Evolutionary conservation across 1,284 basidiomycete species (phyloP).

Genomic region (Fomitopsis pinicola): DNA sequence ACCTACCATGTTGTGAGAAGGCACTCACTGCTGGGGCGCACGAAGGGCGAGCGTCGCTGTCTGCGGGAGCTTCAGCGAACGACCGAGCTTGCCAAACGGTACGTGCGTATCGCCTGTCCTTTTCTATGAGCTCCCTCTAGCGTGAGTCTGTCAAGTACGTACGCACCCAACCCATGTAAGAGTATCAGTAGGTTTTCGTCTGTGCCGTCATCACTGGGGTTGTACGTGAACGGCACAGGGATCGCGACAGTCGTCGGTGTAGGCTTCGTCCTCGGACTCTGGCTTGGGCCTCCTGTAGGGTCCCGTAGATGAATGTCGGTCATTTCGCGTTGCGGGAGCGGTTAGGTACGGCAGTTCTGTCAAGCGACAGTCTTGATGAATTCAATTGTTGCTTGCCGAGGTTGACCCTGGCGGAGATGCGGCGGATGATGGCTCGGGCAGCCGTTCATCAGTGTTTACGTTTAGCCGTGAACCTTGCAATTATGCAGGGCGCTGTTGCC

Average conservation of each 20-base stretch:
- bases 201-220: slow-evolving; percentile 70
- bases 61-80: slow-evolving; percentile 76
- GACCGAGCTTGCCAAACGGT: slow-evolving; percentile 74
- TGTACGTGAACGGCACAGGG: slow-evolving; percentile 58
- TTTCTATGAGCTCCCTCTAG: background rate
- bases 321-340: background rate
- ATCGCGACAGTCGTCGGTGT: slow-evolving; percentile 44
- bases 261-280: slow-evolving; percentile 42
- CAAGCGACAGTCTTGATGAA: background rate
- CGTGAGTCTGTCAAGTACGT: slow-evolving; percentile 13
- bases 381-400: background rate
- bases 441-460: too few relatives aligned
- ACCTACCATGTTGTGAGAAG: background rate
- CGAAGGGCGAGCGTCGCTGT: slow-evolving; percentile 80
- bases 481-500: background rate
- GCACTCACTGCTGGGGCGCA: slow-evolving; percentile 69
- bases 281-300: background rate
- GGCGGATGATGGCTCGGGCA: background rate
- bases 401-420: background rate
- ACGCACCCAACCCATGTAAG: slow-evolving; percentile 81
- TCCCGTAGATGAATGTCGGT: slow-evolving; percentile 12
- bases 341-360: background rate
- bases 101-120: slow-evolving; percentile 73
- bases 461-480: background rate
- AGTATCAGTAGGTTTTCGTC: slow-evolving; percentile 87